Evolutionary conservation across 2,329 filamentous ascomycete genomes (phyloP), one percentile per base, ranked within the genome.

Genomic region (Paraphoma sp.): DNA sequence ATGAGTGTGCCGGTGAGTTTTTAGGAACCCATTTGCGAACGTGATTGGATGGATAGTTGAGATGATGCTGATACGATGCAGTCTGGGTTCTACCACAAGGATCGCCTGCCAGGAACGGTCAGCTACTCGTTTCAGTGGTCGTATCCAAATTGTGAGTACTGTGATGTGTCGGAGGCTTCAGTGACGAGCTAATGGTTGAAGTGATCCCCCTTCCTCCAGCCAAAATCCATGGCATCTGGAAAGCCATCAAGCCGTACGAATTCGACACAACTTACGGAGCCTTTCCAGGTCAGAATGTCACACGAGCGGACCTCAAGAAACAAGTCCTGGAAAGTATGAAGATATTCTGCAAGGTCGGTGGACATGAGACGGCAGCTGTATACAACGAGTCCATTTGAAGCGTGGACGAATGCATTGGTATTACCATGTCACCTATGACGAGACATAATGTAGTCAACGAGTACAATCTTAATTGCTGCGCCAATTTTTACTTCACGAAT

Each of bases 51-150:
- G 23, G 23, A 5, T 23, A 23, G 23, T 23, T 23, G 60, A 36
- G 14, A 43, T 54, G 18, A 48, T 45, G 47, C 45, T 56, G 30
- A 48, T 38, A 38, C 8, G 4, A 14, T 18, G 1, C 41, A 76
- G 67, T 75, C 73, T 31, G 72, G 67, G 0, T 70, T 72, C 56
- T 67, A 70, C 51, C 79, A 79, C 45, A 67, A 77, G 23, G 67
- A 78, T 17, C 73, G 81, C 11, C 73, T 74, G 4, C 70, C 77
- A 1, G 80, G 79, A 2, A 84, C 82, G 6, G 78, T 76, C 0
- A 80, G 78, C 10, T 93, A 85, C 69, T 79, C 85, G 0, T 93
- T 93, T 76, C 88, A 92, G 84, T 93, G 89, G 88, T 89, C 87
- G 50, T 74, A 75, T 43, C 72, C 72, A 0, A 75, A 75, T 53